Evolutionary conservation across 768 basidiomycete genomes (phyloP), one percentile per base, ranked within the genome.

Genomic region (Suillus subaureus): DNA sequence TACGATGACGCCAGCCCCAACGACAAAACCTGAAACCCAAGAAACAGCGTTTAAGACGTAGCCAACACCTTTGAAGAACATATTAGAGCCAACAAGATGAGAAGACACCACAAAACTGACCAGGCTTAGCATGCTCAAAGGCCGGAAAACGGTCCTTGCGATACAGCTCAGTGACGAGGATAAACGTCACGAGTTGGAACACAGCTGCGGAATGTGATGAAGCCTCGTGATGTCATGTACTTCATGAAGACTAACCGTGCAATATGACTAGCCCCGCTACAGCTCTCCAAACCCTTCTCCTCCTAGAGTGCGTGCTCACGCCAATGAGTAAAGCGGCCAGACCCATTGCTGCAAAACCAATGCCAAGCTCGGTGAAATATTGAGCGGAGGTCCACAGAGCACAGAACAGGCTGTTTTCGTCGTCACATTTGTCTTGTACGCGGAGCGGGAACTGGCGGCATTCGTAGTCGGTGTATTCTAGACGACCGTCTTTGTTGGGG

Each of bases 241-340:
- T 31, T 54, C 7, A n/a, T 51, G 13, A 8, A 52, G 35, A 63
- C 66, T 8, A 47, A 89, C 91, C 84, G 71, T 91, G 87, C 23
- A 92, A 70, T 18, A 86, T 75, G 15, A 91, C 79, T 12, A 93
- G 75, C 18, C 85, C 86, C 9, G 89, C 90, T 1, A 89, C 88
- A 1, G 85, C 88, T 72, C 84, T 86, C 92, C 92, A 93, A 39
- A 92, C 88, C 68, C 92, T 85, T 65, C 90, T 81, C 68, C 92
- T 81, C 61, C 91, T 81, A 18, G 90, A 90, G 70, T 87, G 87
- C 0, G 92, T 92, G 71, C 84, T 90, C 23, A 91, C 82, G 4
- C 92, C 91, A 64, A 93, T 81, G 49, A 88, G 71, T 57, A 93
- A 81, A 9, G 89, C 79, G 0, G 82, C 71, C 43, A 90, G 76